Evolutionary conservation across 495 filamentous ascomycete genomes (phyloP).

Genomic region (Parachaetomium inaequale): DNA sequence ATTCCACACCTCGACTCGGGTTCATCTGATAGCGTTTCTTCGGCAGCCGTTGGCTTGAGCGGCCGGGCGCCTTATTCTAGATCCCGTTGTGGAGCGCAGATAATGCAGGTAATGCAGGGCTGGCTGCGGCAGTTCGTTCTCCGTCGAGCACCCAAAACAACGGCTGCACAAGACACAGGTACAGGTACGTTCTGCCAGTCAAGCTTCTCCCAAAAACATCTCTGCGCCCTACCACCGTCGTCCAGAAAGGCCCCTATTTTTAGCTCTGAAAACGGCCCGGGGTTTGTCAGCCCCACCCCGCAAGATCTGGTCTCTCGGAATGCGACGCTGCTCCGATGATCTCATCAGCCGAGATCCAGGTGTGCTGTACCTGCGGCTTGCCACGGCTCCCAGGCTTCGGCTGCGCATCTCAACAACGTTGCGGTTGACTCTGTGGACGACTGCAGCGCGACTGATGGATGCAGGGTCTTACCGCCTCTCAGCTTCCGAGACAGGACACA

Average conservation of each 20-base stretch:
- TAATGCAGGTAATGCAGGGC: no score
- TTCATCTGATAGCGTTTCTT: not conserved
- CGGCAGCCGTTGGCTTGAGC: not conserved
- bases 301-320: not conserved
- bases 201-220: not conserved
- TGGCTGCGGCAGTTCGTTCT: not conserved
- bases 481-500: not conserved
- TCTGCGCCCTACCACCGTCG: not conserved
- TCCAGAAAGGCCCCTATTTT: not conserved
- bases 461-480: not conserved
- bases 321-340: constrained; percentile 6
- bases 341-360: constrained; percentile 1
- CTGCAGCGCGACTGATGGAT: not conserved
- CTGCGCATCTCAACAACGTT: no score
- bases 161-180: no score
- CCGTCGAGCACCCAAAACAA: no score
- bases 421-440: not conserved
- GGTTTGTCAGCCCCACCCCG: constrained; percentile 9
- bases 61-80: not conserved
- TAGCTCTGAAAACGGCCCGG: not conserved
- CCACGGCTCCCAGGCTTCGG: not conserved
- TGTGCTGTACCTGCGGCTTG: constrained; percentile 9
- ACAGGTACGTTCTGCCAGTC: not conserved
- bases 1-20: not conserved
- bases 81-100: not conserved